phyloP scores from a whole-genome alignment of 1,139 yeast species.

The Arxiozyma slooffiae region DNA sequence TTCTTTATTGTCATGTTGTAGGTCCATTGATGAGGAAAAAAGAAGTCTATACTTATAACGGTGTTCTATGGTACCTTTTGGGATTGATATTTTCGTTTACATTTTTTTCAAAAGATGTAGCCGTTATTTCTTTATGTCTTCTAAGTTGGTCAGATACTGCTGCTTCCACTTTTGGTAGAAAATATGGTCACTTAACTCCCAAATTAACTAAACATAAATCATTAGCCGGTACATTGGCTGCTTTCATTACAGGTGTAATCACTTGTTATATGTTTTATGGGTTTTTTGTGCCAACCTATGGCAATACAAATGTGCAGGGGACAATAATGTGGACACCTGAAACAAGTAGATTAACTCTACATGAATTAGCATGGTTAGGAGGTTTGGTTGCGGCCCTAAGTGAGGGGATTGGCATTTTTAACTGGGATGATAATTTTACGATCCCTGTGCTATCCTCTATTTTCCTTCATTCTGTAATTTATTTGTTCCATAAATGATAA shows the following conservation, averaged over 20 bases:
- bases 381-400: conserved; percentile 80
- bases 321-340: conserved; percentile 57
- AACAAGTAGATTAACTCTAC: conserved; percentile 46
- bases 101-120: conserved; percentile 69
- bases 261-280: conserved; percentile 64
- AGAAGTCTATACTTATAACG: conserved; percentile 65
- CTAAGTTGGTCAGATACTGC: conserved; percentile 97
- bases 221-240: conserved; percentile 82
- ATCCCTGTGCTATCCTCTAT: conserved; percentile 78
- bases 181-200: conserved; percentile 76
- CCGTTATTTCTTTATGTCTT: conserved; percentile 62
- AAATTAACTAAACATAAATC: conserved; percentile 65
- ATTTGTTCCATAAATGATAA: not conserved
- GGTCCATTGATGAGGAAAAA: conserved; percentile 79
- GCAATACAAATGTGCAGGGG: conserved; percentile 41
- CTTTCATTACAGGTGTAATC: conserved; percentile 62
- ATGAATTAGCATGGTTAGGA: conserved; percentile 46
- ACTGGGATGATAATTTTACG: conserved; percentile 85
- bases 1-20: conserved; percentile 49
- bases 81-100: conserved; percentile 67
- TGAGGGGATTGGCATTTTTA: conserved; percentile 66
- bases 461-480: conserved; percentile 43
- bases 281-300: conserved; percentile 53
- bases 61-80: conserved; percentile 73
- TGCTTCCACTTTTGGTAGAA: conserved; percentile 86